A percentile compares a stretch with the other conserved stretches of the same genome.
Evolutionary conservation across 2,329 filamentous ascomycete species (phyloP).

Genomic region (Pseudogymnoascus sp.): DNA sequence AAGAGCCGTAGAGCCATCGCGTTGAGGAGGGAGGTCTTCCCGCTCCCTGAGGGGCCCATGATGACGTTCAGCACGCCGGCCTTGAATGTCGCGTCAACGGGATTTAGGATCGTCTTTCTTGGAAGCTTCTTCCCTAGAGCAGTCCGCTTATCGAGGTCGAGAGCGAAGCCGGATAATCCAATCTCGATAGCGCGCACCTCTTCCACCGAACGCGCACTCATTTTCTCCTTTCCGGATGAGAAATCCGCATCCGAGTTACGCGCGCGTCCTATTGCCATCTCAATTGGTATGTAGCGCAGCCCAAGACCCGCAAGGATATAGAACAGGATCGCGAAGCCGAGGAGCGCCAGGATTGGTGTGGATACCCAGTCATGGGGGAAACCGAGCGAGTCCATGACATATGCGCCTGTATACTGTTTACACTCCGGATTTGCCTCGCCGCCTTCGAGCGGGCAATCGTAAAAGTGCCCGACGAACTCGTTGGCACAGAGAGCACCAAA

Average conservation of each 20-base stretch:
- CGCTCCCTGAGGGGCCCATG: slow-evolving; percentile 72
- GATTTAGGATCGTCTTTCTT: slow-evolving; percentile 56
- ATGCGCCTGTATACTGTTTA: slow-evolving; percentile 60
- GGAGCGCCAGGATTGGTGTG: slow-evolving; percentile 55
- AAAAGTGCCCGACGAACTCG: slow-evolving; percentile 65
- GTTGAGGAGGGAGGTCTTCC: slow-evolving; percentile 69
- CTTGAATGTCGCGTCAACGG: slow-evolving; percentile 59
- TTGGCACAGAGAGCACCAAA: slow-evolving; percentile 67
- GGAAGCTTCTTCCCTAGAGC: slow-evolving; percentile 44
- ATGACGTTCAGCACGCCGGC: slow-evolving; percentile 67
- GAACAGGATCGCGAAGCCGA: slow-evolving; percentile 58
- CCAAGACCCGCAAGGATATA: slow-evolving; percentile 53
- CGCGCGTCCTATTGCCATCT: slow-evolving; percentile 62
- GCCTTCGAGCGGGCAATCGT: slow-evolving; percentile 60
- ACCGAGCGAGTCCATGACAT: slow-evolving; percentile 61
- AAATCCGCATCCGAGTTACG: slow-evolving; percentile 51
- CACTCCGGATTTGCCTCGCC: slow-evolving; percentile 59
- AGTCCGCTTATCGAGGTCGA: slow-evolving; percentile 57
- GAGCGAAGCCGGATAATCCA: slow-evolving; percentile 54
- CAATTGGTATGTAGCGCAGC: slow-evolving; percentile 56
- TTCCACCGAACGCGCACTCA: slow-evolving; percentile 45
- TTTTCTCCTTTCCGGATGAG: slow-evolving; percentile 64
- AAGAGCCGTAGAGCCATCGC: slow-evolving; percentile 63
- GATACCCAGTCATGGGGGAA: slow-evolving; percentile 62
- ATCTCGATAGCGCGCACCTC: slow-evolving; percentile 58